Evolutionary conservation across 1,284 basidiomycete genomes (phyloP).

Genomic region (Tetrapyrgos nigripes): DNA sequence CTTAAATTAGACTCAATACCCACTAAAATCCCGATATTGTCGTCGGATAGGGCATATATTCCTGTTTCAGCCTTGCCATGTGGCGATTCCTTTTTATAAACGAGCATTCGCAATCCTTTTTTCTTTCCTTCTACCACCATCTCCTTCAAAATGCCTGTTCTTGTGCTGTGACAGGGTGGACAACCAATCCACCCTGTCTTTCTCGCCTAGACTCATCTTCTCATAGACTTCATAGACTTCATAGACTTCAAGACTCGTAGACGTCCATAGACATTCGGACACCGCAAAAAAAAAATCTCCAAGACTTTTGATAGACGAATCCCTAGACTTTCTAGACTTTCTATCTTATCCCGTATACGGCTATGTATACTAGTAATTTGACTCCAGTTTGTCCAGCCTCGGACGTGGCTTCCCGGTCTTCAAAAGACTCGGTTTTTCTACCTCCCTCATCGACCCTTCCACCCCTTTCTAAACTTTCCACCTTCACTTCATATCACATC

Average conservation of each 20-base stretch:
- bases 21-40: no score
- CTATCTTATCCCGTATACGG: not conserved
- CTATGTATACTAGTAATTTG: not conserved
- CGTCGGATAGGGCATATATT: no score
- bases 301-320: not conserved
- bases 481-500: conserved; percentile 35
- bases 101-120: no score
- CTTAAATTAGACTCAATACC: no score
- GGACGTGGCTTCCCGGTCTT: not conserved
- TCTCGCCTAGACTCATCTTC: not conserved
- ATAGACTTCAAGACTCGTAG: conserved; percentile 37
- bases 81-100: no score
- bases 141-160: conserved; percentile 42
- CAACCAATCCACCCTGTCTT: conserved; percentile 16
- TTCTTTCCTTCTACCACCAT: conserved; percentile 1
- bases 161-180: conserved; percentile 42
- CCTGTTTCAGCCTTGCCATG: no score
- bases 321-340: not conserved
- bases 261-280: conserved; percentile 8
- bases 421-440: not conserved
- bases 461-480: conserved; percentile 41
- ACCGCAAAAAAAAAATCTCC: not conserved
- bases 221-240: conserved; percentile 9
- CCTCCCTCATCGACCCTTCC: conserved; percentile 42
- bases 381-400: not conserved